phyloP scores from a whole-genome alignment of 768 basidiomycete genomes.

The Amanita inopinata region DNA sequence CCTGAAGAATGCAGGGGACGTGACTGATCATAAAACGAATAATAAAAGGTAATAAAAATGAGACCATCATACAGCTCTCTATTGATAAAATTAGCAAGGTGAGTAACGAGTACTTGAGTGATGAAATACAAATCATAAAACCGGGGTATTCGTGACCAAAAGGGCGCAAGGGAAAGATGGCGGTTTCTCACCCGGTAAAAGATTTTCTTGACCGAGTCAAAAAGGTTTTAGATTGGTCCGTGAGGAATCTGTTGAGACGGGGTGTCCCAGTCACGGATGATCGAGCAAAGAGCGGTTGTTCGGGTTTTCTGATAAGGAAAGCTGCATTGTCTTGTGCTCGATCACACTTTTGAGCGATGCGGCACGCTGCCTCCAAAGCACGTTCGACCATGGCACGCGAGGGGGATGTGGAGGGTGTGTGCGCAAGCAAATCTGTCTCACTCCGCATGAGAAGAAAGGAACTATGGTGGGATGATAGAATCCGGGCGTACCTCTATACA shows the following conservation, averaged over 20 bases:
- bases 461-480: not conserved
- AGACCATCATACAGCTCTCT: too few species aligned
- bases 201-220: not conserved
- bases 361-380: slow-evolving; percentile 44
- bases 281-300: not conserved
- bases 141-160: not conserved
- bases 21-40: too few species aligned
- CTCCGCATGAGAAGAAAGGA: slow-evolving; percentile 1
- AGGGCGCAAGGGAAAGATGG: not conserved
- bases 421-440: slow-evolving; percentile 40
- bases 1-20: too few species aligned
- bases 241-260: not conserved
- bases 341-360: slow-evolving; percentile 55
- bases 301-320: slow-evolving; percentile 12
- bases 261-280: not conserved
- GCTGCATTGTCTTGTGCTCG: slow-evolving; percentile 45
- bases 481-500: slow-evolving; percentile 43
- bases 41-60: too few species aligned
- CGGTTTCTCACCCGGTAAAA: not conserved
- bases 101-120: too few species aligned
- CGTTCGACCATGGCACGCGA: slow-evolving; percentile 44
- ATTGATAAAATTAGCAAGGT: too few species aligned
- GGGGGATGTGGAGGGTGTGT: slow-evolving; percentile 44
- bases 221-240: slow-evolving; percentile 4
- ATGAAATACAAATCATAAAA: not conserved